Conservation (phyloP, 805 yeast genomes). For the Saccharomycopsis javanensis region DNA sequence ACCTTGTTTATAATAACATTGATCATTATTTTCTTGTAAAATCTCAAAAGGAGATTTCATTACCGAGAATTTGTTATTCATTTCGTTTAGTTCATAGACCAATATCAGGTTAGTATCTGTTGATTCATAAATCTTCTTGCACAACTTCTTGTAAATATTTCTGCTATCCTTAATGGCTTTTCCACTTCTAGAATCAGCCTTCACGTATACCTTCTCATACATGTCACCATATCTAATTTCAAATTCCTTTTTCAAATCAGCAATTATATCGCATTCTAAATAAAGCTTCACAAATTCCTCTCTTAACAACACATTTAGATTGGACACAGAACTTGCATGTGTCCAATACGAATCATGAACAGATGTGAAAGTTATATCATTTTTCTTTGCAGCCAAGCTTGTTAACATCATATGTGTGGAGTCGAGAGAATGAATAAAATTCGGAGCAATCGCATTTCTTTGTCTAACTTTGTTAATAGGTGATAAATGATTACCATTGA, state of each 20-base stretch:
- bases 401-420: slow-evolving; percentile 94
- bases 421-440: slow-evolving; percentile 82
- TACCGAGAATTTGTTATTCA: background rate
- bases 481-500: background rate
- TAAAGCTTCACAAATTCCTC: slow-evolving; percentile 51
- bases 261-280: background rate
- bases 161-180: background rate
- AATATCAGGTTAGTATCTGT: background rate
- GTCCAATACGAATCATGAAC: slow-evolving; percentile 99
- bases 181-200: background rate
- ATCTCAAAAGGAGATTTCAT: background rate
- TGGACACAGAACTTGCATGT: slow-evolving; percentile 74
- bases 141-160: background rate
- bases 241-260: slow-evolving; percentile 2
- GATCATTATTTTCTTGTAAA: background rate
- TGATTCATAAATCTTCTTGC: background rate
- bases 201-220: background rate
- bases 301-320: slow-evolving; percentile 61
- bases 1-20: background rate
- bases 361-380: slow-evolving; percentile 69
- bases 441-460: slow-evolving; percentile 6
- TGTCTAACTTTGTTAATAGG: background rate
- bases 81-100: background rate
- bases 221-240: background rate
- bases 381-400: slow-evolving; percentile 62